phyloP scores from a whole-genome alignment of 345 rosid species.

The Hevea brasiliensis region DNA sequence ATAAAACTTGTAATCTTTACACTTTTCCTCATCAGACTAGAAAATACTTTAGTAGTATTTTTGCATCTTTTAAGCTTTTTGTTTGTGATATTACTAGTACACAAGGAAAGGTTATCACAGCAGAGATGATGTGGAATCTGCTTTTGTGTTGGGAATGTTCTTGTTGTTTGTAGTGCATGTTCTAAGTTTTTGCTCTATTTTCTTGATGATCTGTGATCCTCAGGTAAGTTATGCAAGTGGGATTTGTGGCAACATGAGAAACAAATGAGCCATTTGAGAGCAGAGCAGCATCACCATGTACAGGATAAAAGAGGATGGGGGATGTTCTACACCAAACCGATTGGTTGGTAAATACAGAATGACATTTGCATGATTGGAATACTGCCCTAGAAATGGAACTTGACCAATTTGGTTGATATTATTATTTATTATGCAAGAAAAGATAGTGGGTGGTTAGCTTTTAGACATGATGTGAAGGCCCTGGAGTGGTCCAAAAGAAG shows the following conservation, averaged over 20 bases:
- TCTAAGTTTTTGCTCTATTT: background rate
- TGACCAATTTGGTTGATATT: background rate
- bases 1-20: background rate
- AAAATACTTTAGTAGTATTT: background rate
- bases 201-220: background rate
- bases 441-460: background rate
- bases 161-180: background rate
- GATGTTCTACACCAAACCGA: background rate
- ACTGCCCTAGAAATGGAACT: background rate
- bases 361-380: background rate
- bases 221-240: constrained; percentile 12
- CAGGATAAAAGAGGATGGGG: background rate
- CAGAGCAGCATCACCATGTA: background rate
- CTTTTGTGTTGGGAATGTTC: background rate
- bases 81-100: background rate
- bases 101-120: background rate
- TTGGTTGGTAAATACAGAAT: background rate
- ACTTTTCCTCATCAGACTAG: background rate
- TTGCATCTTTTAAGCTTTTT: background rate
- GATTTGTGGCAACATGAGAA: background rate
- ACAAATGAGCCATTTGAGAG: background rate
- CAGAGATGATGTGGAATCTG: too few species aligned
- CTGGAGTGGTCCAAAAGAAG: background rate
- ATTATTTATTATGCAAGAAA: background rate
- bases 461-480: background rate